A percentile compares a stretch with the other conserved stretches of the same genome.
phyloP scores from a whole-genome alignment of 2,329 filamentous ascomycete species.

The Venturia oleaginea region DNA sequence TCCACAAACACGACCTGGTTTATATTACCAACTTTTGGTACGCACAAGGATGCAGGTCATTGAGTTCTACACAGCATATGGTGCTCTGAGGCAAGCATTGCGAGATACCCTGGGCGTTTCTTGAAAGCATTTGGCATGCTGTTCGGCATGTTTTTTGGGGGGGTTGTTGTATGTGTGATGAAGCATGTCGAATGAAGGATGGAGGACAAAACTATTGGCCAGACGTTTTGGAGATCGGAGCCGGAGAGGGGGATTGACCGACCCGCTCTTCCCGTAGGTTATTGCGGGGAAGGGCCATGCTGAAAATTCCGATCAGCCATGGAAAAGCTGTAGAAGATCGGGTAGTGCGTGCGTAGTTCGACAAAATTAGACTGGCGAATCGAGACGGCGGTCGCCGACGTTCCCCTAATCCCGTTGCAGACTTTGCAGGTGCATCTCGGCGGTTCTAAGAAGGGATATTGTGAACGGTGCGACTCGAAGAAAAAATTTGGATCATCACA shows the following conservation, averaged over 20 bases:
- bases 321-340: not conserved
- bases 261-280: not conserved
- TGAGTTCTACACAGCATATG: not conserved
- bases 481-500: not conserved
- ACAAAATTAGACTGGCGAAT: conserved; percentile 1
- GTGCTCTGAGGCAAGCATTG: not conserved
- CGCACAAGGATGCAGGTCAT: not conserved
- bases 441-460: not conserved
- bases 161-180: not conserved
- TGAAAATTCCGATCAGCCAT: not conserved
- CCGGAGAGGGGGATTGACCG: not conserved
- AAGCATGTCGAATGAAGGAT: not conserved
- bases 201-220: not conserved
- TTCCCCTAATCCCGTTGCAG: not conserved
- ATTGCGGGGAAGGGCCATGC: not conserved
- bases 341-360: not conserved
- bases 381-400: not conserved
- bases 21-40: not conserved
- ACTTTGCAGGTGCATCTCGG: not conserved
- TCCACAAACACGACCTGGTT: not conserved
- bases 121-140: not conserved
- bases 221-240: not conserved
- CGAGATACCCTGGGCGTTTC: conserved; percentile 6
- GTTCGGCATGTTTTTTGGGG: not conserved
- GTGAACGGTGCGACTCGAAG: not conserved